Percentiles rank a stretch among this genome's conserved stretches.
Conservation (phyloP, 345 rosid genomes). For the Lepidium aucheri region DNA sequence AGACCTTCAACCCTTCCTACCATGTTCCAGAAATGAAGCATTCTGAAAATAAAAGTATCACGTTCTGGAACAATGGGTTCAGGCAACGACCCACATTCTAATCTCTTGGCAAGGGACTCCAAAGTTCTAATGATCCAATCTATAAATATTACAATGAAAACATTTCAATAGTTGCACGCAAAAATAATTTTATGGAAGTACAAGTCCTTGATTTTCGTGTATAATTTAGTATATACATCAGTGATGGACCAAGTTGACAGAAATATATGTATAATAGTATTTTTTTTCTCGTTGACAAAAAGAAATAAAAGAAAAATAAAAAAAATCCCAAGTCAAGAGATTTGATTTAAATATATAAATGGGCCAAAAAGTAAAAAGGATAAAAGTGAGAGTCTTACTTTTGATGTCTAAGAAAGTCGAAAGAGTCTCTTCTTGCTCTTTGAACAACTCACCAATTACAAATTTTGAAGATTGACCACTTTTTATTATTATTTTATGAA, state of each 20-base stretch:
- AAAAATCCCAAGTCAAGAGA: conserved; percentile 14
- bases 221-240: too few relatives aligned
- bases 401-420: conserved; percentile 10
- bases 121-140: too few relatives aligned
- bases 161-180: neutral
- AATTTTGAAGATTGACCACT: conserved; percentile 2
- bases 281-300: conserved; percentile 5
- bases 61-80: too few relatives aligned
- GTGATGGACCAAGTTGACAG: neutral
- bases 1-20: too few relatives aligned
- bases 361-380: conserved; percentile 10
- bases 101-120: too few relatives aligned
- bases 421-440: conserved; percentile 6
- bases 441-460: conserved; percentile 13
- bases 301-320: neutral
- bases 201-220: too few relatives aligned
- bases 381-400: conserved; percentile 9
- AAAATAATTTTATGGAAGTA: too few relatives aligned
- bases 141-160: neutral
- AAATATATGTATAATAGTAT: neutral
- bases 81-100: too few relatives aligned
- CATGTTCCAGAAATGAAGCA: too few relatives aligned
- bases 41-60: too few relatives aligned
- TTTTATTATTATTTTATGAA: neutral
- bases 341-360: conserved; percentile 12